Conservation (phyloP, 2,329 filamentous ascomycete genomes). For the Nemania sp. region DNA sequence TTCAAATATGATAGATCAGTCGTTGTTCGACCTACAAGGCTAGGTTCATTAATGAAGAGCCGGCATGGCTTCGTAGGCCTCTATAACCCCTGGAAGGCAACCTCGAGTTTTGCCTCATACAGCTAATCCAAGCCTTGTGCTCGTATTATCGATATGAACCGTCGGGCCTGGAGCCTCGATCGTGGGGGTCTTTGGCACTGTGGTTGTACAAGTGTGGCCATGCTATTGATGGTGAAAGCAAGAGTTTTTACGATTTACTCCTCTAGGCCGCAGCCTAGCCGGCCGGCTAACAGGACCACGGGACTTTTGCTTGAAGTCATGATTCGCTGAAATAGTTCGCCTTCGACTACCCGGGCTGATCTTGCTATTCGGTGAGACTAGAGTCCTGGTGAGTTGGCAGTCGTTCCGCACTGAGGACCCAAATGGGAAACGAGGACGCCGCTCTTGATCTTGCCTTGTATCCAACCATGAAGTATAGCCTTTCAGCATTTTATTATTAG, state of each 20-base stretch:
- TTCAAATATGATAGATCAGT: background rate
- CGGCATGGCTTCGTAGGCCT: background rate
- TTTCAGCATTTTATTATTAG: background rate
- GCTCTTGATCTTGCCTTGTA: background rate
- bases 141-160: constrained; percentile 5
- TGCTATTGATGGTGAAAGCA: background rate
- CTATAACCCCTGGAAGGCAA: background rate
- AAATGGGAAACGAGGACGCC: constrained; percentile 26
- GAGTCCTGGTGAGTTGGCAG: constrained; percentile 36
- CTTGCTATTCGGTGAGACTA: constrained; percentile 32
- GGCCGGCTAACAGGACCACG: constrained; percentile 22
- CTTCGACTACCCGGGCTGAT: constrained; percentile 12
- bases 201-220: constrained; percentile 2
- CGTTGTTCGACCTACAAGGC: background rate
- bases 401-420: constrained; percentile 23
- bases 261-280: constrained; percentile 26
- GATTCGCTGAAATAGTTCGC: constrained; percentile 24
- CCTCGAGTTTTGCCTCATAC: background rate
- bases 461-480: constrained; percentile 13
- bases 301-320: constrained; percentile 8
- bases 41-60: background rate
- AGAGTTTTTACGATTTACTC: constrained; percentile 15
- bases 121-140: background rate
- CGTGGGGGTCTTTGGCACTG: background rate
- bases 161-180: background rate